Conservation (phyloP, 1,139 yeast genomes). For the Candida freyschussii region DNA sequence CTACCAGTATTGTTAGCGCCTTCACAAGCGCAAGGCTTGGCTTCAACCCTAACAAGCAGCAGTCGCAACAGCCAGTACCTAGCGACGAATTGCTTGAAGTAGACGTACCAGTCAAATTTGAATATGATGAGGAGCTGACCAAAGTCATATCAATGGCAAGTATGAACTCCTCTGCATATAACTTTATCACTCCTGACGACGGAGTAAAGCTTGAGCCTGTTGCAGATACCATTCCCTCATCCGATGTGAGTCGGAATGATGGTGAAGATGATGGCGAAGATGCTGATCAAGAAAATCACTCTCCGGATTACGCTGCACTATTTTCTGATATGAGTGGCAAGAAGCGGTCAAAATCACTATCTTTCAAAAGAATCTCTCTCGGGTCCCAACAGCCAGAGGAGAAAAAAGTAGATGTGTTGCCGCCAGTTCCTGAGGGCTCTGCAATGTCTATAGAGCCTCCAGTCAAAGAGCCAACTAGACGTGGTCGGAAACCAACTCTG, state of each 20-base stretch:
- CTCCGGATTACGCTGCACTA: slow-evolving; percentile 26
- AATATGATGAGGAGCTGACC: slow-evolving; percentile 20
- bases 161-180: slow-evolving; percentile 19
- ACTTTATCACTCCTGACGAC: slow-evolving; percentile 18
- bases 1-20: slow-evolving; percentile 21
- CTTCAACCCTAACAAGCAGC: slow-evolving; percentile 11
- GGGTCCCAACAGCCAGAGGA: slow-evolving; percentile 3
- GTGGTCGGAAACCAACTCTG: slow-evolving; percentile 37
- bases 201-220: not conserved
- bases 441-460: slow-evolving; percentile 11
- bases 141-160: slow-evolving; percentile 22
- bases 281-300: slow-evolving; percentile 11
- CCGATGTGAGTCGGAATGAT: not conserved
- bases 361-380: slow-evolving; percentile 11
- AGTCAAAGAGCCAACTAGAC: slow-evolving; percentile 27
- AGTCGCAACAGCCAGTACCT: slow-evolving; percentile 4
- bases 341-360: slow-evolving; percentile 17
- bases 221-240: not conserved
- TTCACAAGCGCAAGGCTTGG: slow-evolving; percentile 22
- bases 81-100: slow-evolving; percentile 10
- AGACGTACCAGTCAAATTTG: slow-evolving; percentile 7
- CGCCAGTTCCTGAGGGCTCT: slow-evolving; percentile 8
- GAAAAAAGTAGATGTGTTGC: slow-evolving; percentile 3
- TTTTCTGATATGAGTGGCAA: slow-evolving; percentile 22
- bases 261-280: slow-evolving; percentile 2